These are phyloP conservation scores for Kuraishia cidri DNA, from an alignment of 805 yeast species.

Conservation along the genomic window DNA sequence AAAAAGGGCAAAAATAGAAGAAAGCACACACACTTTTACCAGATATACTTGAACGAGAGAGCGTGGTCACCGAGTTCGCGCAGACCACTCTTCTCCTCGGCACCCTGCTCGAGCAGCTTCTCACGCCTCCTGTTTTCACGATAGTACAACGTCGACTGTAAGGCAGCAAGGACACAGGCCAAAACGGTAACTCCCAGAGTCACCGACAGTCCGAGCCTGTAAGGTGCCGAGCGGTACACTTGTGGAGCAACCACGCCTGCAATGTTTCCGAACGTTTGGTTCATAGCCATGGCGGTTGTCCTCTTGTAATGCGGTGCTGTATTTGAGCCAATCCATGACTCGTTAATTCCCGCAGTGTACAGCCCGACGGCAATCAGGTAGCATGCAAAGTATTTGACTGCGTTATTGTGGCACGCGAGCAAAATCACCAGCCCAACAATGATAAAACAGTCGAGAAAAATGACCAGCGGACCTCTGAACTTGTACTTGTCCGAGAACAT, in stretches of 20 bases:
- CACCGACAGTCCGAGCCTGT: slow-evolving; percentile 27
- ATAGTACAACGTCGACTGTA: neutral
- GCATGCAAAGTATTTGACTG: slow-evolving; percentile 25
- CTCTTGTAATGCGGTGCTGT: slow-evolving; percentile 31
- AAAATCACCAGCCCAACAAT: slow-evolving; percentile 17
- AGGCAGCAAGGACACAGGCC: neutral
- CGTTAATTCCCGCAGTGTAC: slow-evolving; percentile 26
- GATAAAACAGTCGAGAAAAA: slow-evolving; percentile 15
- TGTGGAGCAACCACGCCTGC: slow-evolving; percentile 37
- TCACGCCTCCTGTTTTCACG: neutral
- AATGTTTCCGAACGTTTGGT: slow-evolving; percentile 33
- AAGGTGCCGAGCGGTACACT: slow-evolving; percentile 29
- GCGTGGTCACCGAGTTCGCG: neutral
- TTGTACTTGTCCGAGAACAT: slow-evolving; percentile 15
- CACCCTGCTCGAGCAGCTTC: neutral
- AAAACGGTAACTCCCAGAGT: slow-evolving; percentile 21
- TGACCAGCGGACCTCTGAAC: slow-evolving; percentile 22
- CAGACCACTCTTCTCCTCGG: neutral
- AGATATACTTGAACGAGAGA: neutral
- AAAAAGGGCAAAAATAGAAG: no score
- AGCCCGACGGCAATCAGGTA: slow-evolving; percentile 25
- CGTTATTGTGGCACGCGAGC: slow-evolving; percentile 16
- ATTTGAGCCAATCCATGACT: slow-evolving; percentile 34
- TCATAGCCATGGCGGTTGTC: slow-evolving; percentile 29
- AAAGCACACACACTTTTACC: no score